phyloP scores from a whole-genome alignment of 1,284 basidiomycete genomes.

The Ustilago curta region DNA sequence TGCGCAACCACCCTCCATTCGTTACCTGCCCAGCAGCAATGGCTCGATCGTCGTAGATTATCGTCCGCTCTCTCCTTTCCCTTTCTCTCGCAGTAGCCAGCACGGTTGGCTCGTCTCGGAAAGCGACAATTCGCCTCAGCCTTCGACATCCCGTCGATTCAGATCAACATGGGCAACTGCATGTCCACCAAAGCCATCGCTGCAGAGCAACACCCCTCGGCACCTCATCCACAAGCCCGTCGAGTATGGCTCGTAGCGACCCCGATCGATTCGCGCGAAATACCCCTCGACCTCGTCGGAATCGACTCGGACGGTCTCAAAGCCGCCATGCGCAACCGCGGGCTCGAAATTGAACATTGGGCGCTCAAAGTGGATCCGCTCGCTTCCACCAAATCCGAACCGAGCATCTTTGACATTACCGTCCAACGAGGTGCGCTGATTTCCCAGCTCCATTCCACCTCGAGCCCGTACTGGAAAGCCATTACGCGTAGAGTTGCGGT shows the following conservation, averaged over 20 bases:
- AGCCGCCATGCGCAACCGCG: slow-evolving; percentile 47
- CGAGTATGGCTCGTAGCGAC: slow-evolving; percentile 43
- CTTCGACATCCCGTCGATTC: neutral
- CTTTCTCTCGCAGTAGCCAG: neutral
- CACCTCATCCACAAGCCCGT: slow-evolving; percentile 39
- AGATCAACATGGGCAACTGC: slow-evolving; percentile 53
- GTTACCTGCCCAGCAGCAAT: neutral
- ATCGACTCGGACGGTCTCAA: slow-evolving; percentile 44
- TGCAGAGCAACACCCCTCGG: slow-evolving; percentile 18
- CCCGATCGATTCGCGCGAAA: slow-evolving; percentile 24
- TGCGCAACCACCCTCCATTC: too few relatives aligned
- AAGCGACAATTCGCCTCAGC: neutral
- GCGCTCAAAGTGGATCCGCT: slow-evolving; percentile 43
- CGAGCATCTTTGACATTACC: slow-evolving; percentile 47
- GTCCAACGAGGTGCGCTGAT: slow-evolving; percentile 29
- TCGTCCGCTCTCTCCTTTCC: neutral
- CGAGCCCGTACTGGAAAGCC: slow-evolving; percentile 34
- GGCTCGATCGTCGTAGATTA: neutral
- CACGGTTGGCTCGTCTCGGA: too few relatives aligned
- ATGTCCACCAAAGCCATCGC: slow-evolving; percentile 40
- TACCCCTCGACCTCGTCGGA: slow-evolving; percentile 42
- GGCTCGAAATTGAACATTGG: slow-evolving; percentile 52
- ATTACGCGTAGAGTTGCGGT: slow-evolving; percentile 29
- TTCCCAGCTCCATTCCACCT: slow-evolving; percentile 20
- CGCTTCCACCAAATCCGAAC: slow-evolving; percentile 10